Evolutionary conservation across 2,329 filamentous ascomycete species (phyloP).

Genomic region (Clonostachys sp.): DNA sequence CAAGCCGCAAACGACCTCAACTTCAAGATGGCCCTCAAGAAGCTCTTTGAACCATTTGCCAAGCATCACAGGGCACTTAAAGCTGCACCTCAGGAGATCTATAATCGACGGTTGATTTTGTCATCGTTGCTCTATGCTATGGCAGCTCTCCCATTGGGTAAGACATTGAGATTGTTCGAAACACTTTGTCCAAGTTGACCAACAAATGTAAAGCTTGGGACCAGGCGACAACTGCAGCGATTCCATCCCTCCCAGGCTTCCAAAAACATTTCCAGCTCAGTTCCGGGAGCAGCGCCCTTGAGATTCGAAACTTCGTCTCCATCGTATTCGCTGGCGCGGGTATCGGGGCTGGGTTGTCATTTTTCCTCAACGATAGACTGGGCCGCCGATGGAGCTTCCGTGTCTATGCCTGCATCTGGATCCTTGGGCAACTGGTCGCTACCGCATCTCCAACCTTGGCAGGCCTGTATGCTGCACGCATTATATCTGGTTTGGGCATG

Average conservation of each 20-base stretch:
- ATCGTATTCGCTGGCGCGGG: constrained; percentile 19
- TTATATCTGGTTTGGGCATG: constrained; percentile 29
- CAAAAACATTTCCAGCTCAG: constrained; percentile 21
- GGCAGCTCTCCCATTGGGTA: constrained; percentile 8
- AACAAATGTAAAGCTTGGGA: constrained; percentile 8
- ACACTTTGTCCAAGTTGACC: background rate
- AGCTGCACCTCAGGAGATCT: too few relatives aligned
- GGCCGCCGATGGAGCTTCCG: constrained; percentile 31
- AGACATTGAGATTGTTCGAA: background rate
- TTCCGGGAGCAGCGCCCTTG: constrained; percentile 2
- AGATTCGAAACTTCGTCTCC: constrained; percentile 27
- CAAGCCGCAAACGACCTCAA: too few relatives aligned
- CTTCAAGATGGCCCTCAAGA: too few relatives aligned
- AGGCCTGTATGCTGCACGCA: constrained; percentile 25
- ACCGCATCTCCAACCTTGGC: constrained; percentile 15
- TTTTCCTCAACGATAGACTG: constrained; percentile 28
- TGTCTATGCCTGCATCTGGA: constrained; percentile 26
- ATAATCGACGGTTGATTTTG: constrained; percentile 3
- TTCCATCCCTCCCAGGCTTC: constrained; percentile 26
- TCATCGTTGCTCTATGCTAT: constrained; percentile 10
- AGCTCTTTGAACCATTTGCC: too few relatives aligned
- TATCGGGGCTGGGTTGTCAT: constrained; percentile 20
- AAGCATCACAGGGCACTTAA: too few relatives aligned
- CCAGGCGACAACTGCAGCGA: constrained; percentile 11
- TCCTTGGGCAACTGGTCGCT: constrained; percentile 24